Evolutionary conservation across 2,329 filamentous ascomycete genomes (phyloP).

Genomic region (Diplodia seriata): DNA sequence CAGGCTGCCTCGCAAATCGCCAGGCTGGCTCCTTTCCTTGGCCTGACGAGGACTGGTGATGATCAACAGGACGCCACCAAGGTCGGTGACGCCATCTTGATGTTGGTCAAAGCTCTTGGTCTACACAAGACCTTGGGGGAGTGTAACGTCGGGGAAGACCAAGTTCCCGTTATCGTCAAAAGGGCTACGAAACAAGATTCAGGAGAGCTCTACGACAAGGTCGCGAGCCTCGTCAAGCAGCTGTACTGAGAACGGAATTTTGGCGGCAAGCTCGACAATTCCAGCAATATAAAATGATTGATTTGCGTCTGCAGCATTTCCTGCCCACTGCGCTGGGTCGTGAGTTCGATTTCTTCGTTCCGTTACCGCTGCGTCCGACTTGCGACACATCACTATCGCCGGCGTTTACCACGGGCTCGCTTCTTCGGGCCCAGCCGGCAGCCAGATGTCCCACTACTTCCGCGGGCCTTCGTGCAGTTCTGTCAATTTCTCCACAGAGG

Average conservation of each 20-base stretch:
- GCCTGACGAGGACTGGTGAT: constrained; percentile 49
- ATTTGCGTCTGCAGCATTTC: background rate
- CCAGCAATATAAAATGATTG: constrained; percentile 10
- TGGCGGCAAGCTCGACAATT: constrained; percentile 27
- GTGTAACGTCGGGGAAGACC: constrained; percentile 52
- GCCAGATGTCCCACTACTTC: constrained; percentile 1
- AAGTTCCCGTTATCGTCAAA: constrained; percentile 53
- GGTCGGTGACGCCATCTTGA: constrained; percentile 54
- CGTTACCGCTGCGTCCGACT: background rate
- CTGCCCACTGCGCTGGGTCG: background rate
- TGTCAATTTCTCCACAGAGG: background rate
- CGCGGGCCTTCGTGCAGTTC: background rate
- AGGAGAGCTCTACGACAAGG: constrained; percentile 52
- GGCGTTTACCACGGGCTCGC: background rate
- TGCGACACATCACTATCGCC: constrained; percentile 8
- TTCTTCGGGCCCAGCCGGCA: background rate
- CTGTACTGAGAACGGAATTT: constrained; percentile 45
- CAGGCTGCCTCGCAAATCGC: constrained; percentile 56
- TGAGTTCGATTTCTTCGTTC: constrained; percentile 6
- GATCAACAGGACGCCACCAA: constrained; percentile 52
- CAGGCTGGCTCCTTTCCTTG: constrained; percentile 54
- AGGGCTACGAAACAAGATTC: constrained; percentile 53
- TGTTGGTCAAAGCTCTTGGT: constrained; percentile 53
- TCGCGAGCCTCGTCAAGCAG: constrained; percentile 52
- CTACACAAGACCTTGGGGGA: constrained; percentile 56